Percentiles rank a stretch among this genome's conserved stretches.
Evolutionary conservation across 2,329 filamentous ascomycete species (phyloP).

Genomic region (Tolypocladium paradoxum): DNA sequence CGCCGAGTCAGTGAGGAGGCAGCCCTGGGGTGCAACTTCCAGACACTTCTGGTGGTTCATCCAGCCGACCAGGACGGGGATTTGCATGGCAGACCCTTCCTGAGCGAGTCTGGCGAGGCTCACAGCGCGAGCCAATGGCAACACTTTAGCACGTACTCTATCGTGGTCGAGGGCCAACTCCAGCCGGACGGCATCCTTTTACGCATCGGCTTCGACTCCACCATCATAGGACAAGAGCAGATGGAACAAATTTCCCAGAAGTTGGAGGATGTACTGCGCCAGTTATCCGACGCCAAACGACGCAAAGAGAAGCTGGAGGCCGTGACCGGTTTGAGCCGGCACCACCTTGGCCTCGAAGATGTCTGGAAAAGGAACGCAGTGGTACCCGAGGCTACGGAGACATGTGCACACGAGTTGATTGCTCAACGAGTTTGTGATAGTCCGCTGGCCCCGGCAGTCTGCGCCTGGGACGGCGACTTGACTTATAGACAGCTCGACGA

Average conservation of each 20-base stretch:
- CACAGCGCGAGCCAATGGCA: constrained; percentile 1
- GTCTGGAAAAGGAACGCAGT: constrained; percentile 10
- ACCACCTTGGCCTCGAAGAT: constrained; percentile 6
- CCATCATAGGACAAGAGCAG: constrained; percentile 2
- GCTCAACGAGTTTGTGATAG: constrained; percentile 4
- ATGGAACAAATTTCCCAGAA: constrained; percentile 2
- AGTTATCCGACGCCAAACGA: constrained; percentile 1
- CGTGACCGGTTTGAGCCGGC: constrained; percentile 3
- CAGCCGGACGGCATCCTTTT: constrained; percentile 4
- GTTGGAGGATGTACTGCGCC: constrained; percentile 5
- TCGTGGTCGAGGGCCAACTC: constrained; percentile 7
- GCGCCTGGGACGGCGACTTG: constrained; percentile 14
- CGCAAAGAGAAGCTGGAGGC: constrained; percentile 2
- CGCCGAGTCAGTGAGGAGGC: constrained; percentile 3
- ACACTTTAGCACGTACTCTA: constrained; percentile 8
- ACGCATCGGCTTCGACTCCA: constrained; percentile 6
- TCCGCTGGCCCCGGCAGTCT: constrained; percentile 10
- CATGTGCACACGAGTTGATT: constrained; percentile 9
- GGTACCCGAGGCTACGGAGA: constrained; percentile 7
- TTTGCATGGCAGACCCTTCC: neutral
- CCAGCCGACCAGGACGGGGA: constrained; percentile 2
- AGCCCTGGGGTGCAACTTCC: constrained; percentile 5
- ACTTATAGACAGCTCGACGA: constrained; percentile 7
- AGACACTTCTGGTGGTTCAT: constrained; percentile 9
- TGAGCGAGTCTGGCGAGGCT: neutral